Percentiles rank a stretch among this genome's conserved stretches.
These are phyloP conservation scores for Spergularia marina DNA, from an alignment of 148 eudicot genomes.

Conservation along the genomic window DNA sequence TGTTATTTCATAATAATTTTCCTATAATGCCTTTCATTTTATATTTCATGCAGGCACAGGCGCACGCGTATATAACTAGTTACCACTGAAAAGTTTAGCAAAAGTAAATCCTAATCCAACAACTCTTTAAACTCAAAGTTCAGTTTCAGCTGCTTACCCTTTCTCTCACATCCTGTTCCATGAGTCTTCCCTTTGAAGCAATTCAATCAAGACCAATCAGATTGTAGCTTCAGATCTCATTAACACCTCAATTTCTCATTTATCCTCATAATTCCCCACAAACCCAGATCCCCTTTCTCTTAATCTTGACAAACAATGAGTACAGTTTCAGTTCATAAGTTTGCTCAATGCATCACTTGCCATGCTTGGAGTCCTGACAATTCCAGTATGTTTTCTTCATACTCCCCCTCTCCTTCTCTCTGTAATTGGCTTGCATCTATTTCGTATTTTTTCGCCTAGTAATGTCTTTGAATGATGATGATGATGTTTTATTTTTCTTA, in stretches of 20 bases:
- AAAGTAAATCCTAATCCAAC: no score
- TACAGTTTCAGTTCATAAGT: slow-evolving; percentile 63
- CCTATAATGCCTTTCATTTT: no score
- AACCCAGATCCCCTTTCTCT: neutral
- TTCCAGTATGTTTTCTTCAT: slow-evolving; percentile 44
- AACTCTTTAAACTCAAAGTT: no score
- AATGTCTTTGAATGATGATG: neutral
- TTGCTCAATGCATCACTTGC: slow-evolving; percentile 81
- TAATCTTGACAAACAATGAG: slow-evolving; percentile 33
- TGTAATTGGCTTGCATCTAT: neutral
- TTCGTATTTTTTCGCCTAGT: neutral
- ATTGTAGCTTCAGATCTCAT: slow-evolving; percentile 7
- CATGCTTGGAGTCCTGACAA: slow-evolving; percentile 96
- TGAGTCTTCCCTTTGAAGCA: slow-evolving; percentile 4
- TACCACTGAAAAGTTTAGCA: no score
- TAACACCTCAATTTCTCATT: neutral
- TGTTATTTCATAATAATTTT: no score
- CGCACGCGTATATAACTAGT: no score
- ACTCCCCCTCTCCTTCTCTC: slow-evolving; percentile 13
- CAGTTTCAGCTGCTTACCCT: no score
- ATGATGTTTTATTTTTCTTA: neutral
- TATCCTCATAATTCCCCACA: neutral
- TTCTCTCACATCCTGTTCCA: no score
- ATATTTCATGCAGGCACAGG: no score
- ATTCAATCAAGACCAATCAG: neutral